These are phyloP conservation scores for Yamadazyma spencermartinsiae DNA, from an alignment of 1,139 yeast genomes.

Conservation along the genomic window DNA sequence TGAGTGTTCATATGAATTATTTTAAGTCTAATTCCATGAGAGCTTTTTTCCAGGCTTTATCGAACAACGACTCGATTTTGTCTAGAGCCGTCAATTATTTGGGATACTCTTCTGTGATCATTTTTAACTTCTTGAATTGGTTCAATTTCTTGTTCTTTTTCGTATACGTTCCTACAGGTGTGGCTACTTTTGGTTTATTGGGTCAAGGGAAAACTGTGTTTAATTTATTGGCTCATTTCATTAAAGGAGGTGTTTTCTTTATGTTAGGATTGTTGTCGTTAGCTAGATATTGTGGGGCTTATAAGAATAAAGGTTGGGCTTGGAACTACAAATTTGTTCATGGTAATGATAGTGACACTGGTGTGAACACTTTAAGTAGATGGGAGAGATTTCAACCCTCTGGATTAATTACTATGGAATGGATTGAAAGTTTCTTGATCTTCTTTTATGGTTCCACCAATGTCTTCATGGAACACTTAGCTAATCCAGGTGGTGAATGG, in stretches of 20 bases:
- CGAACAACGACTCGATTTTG: constrained; percentile 6
- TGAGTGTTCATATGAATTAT: constrained; percentile 12
- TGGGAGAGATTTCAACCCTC: constrained; percentile 45
- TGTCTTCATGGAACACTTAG: constrained; percentile 82
- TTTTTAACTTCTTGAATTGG: constrained; percentile 61
- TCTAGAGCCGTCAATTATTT: constrained; percentile 7
- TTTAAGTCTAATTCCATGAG: constrained; percentile 6
- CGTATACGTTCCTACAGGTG: constrained; percentile 68
- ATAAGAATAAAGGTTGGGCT: constrained; percentile 76
- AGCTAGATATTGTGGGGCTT: constrained; percentile 85
- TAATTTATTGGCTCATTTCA: constrained; percentile 89
- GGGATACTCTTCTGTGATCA: constrained; percentile 10
- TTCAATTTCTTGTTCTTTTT: constrained; percentile 63
- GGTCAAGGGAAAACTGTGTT: constrained; percentile 71
- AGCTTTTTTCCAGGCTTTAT: constrained; percentile 5
- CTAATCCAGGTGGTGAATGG: constrained; percentile 78
- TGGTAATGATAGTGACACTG: constrained; percentile 17
- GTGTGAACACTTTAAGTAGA: constrained; percentile 3
- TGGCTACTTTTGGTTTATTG: constrained; percentile 68
- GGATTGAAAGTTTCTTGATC: constrained; percentile 74
- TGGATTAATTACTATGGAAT: constrained; percentile 78
- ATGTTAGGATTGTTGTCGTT: constrained; percentile 72
- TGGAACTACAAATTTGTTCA: constrained; percentile 69
- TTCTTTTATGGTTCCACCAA: constrained; percentile 88
- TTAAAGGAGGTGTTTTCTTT: constrained; percentile 91